Conservation (phyloP, 805 yeast genomes). For the Cyberlindnera nakhonratchasimensis region DNA sequence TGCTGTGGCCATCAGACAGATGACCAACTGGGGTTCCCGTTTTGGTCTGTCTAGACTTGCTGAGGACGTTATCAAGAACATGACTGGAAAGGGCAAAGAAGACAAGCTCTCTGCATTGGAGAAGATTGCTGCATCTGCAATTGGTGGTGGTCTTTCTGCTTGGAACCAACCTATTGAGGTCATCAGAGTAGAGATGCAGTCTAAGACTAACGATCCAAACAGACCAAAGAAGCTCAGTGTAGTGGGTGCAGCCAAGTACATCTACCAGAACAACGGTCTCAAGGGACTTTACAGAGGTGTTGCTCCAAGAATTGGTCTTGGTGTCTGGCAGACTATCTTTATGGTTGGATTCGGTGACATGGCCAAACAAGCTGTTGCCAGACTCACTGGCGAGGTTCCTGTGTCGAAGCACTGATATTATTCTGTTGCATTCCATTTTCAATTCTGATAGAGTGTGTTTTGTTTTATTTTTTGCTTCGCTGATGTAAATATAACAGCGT, state of each 20-base stretch:
- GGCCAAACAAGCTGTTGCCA: constrained; percentile 68
- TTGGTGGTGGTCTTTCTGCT: constrained; percentile 97
- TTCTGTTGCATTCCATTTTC: not conserved
- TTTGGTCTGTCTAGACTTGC: constrained; percentile 91
- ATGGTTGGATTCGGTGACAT: constrained; percentile 98
- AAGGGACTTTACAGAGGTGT: constrained; percentile 95
- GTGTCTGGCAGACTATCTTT: constrained; percentile 97
- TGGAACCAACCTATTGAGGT: constrained; percentile 99
- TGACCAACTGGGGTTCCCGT: constrained; percentile 99
- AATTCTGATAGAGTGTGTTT: not conserved
- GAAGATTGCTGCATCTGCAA: constrained; percentile 76
- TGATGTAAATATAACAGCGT: no score
- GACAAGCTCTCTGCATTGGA: constrained; percentile 69
- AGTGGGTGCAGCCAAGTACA: constrained; percentile 70
- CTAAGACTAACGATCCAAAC: constrained; percentile 88
- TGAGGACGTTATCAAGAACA: constrained; percentile 72
- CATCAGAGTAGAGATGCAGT: constrained; percentile 96
- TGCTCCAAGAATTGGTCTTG: constrained; percentile 93
- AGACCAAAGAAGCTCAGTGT: constrained; percentile 91
- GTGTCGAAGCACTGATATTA: constrained; percentile 20
- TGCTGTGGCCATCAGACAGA: constrained; percentile 98
- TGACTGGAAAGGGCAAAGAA: constrained; percentile 57
- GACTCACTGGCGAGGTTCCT: constrained; percentile 57
- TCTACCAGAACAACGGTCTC: constrained; percentile 77
- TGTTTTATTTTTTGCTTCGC: no score